Evolutionary conservation across 345 rosid species (phyloP).

Genomic region (Citrus medica): DNA sequence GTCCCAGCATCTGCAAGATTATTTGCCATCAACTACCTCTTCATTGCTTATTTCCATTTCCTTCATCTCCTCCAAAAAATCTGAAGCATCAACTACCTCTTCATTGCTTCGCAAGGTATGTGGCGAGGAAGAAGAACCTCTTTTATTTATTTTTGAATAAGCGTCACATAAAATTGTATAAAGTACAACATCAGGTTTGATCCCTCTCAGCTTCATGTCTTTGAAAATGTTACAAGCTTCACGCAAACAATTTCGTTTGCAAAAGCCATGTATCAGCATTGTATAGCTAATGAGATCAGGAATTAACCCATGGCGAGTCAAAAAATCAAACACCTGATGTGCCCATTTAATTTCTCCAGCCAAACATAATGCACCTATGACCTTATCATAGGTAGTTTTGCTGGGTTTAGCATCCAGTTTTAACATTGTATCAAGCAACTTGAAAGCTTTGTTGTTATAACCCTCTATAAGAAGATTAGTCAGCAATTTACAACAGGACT

Average conservation of each 20-base stretch:
- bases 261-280: slow-evolving; percentile 63
- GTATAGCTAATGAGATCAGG: slow-evolving; percentile 61
- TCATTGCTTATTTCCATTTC: slow-evolving; percentile 29
- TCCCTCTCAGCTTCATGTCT: slow-evolving; percentile 63
- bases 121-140: slow-evolving; percentile 2
- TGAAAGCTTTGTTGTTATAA: slow-evolving; percentile 33
- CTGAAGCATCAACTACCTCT: slow-evolving; percentile 15
- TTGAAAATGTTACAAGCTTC: slow-evolving; percentile 45
- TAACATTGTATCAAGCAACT: slow-evolving; percentile 40
- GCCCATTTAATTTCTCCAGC: slow-evolving; percentile 44
- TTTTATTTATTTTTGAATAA: slow-evolving; percentile 25
- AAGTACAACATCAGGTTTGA: slow-evolving; percentile 58
- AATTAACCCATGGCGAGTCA: slow-evolving; percentile 30
- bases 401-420: slow-evolving; percentile 39
- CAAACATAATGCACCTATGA: slow-evolving; percentile 45
- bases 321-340: slow-evolving; percentile 29
- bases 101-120: not conserved
- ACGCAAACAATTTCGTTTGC: slow-evolving; percentile 37
- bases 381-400: slow-evolving; percentile 37
- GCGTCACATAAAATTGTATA: slow-evolving; percentile 63
- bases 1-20: slow-evolving; percentile 39
- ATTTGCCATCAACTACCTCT: slow-evolving; percentile 62
- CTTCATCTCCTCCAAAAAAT: slow-evolving; percentile 38
- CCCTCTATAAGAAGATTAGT: slow-evolving; percentile 43
- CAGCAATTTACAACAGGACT: slow-evolving; percentile 51